Base-by-base conservation (phyloP, 805 yeast species). In the Dipodascus albidus region DNA sequence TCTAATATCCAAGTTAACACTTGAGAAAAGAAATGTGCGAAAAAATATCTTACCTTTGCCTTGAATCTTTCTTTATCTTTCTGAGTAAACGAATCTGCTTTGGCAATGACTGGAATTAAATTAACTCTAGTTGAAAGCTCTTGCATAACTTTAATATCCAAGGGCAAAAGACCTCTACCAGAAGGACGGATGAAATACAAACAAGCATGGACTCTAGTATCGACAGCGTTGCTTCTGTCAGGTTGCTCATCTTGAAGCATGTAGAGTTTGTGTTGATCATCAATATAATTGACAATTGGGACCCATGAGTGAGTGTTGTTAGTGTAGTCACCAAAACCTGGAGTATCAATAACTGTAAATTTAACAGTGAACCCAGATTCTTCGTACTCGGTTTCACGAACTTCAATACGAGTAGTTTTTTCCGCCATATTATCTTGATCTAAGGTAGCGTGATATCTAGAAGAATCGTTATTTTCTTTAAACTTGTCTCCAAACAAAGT, bases 201-300 rank as follows among this genome's bases (percentile, higher is more conserved):
- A 67, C 95, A 87, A 1, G 89, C 95, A 64, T 90, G 96, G 35
- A 90, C 96, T 63, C 97, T 79, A 58, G 87, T 72, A 70, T 90
- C 97, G 44, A 70, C 70, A 9, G 66, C 49, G 48, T 51, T 41
- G 1, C 52, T 55, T 68, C 98, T 80, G 51, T 67, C 68, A 33
- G 98, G 98, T 71, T 90, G 98, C 65, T 88, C 93, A 66, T 89
- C 96, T 67, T 87, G 96, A 67, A 85, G 85, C 91, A 89, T 85
- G 67, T 71, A 88, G 22, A 85, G 77, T 63, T 84, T 89, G 64
- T 87, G 93, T 72, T 89, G 96, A 65, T 87, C 95, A 68, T 89
- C 96, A 58, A 90, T 81, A 68, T 87, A 90, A 67, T 87, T 95
- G 56, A 85, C 75, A 60, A 88, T 78, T 41, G 96, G 88, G 55